Conservation (phyloP, 2,329 filamentous ascomycete species). For the Zalaria obscura region DNA sequence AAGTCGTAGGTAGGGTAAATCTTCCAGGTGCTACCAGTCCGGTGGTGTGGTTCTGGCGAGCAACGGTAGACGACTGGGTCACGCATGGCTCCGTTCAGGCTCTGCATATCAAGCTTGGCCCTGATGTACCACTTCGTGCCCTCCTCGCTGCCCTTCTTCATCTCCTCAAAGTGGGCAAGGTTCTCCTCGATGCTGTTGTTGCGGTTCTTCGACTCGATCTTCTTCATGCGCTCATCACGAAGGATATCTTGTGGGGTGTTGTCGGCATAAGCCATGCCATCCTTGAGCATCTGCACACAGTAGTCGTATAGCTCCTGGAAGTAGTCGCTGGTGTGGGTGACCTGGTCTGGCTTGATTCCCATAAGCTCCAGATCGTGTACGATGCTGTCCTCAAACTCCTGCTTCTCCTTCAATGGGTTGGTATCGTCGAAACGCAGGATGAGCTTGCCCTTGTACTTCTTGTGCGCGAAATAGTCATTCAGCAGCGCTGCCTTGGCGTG, state of each 20-base stretch:
- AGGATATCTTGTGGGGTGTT: constrained; percentile 82
- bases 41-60: constrained; percentile 57
- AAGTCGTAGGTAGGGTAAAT: constrained; percentile 77
- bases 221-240: constrained; percentile 68
- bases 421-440: constrained; percentile 93
- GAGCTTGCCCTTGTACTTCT: constrained; percentile 81
- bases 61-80: constrained; percentile 97
- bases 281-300: constrained; percentile 67
- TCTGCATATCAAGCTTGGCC: constrained; percentile 77
- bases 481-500: constrained; percentile 89
- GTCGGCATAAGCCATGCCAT: constrained; percentile 78
- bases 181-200: constrained; percentile 68
- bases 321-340: constrained; percentile 89
- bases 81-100: constrained; percentile 84
- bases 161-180: constrained; percentile 71
- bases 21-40: constrained; percentile 64
- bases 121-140: constrained; percentile 77
- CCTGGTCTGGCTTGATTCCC: constrained; percentile 75
- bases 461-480: constrained; percentile 93
- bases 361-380: constrained; percentile 82
- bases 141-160: constrained; percentile 68
- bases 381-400: constrained; percentile 90
- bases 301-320: constrained; percentile 85
- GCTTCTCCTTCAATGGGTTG: constrained; percentile 93
- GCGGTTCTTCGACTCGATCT: constrained; percentile 65